These are phyloP conservation scores for Mortierella sp. DNA, from an alignment of 371 early-diverging fungal genomes.

Conservation along the genomic window DNA sequence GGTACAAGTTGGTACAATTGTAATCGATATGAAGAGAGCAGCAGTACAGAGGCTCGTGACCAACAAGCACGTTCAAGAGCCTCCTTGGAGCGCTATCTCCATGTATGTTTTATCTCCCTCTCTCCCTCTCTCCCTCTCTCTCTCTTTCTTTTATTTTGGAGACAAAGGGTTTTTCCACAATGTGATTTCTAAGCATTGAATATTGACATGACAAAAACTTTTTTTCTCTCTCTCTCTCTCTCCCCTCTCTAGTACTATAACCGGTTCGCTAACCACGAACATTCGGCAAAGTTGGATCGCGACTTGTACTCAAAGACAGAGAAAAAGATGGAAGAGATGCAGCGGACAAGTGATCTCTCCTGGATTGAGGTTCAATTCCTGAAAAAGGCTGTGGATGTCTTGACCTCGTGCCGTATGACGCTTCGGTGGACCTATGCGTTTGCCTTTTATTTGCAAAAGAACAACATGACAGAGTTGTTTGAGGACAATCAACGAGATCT, in stretches of 20 bases:
- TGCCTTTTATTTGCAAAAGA: conserved; percentile 90
- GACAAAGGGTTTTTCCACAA: no score
- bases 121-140: no score
- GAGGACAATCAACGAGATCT: conserved; percentile 97
- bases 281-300: conserved; percentile 90
- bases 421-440: conserved; percentile 98
- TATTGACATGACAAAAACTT: not conserved
- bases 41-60: conserved; percentile 83
- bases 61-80: conserved; percentile 86
- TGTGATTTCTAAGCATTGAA: not conserved
- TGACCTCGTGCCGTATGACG: conserved; percentile 87
- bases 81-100: conserved; percentile 93
- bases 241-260: conserved; percentile 81
- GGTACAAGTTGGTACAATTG: conserved; percentile 95
- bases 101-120: conserved; percentile 80
- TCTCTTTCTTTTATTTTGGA: no score
- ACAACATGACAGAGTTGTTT: conserved; percentile 92
- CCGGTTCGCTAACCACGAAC: conserved; percentile 97
- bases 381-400: conserved; percentile 89
- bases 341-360: conserved; percentile 85
- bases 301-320: conserved; percentile 90
- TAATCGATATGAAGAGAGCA: conserved; percentile 91
- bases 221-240: not conserved
- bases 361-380: conserved; percentile 99
- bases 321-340: conserved; percentile 96